Conservation (phyloP, 768 basidiomycete genomes). For the Paxillus rubicundulus region DNA sequence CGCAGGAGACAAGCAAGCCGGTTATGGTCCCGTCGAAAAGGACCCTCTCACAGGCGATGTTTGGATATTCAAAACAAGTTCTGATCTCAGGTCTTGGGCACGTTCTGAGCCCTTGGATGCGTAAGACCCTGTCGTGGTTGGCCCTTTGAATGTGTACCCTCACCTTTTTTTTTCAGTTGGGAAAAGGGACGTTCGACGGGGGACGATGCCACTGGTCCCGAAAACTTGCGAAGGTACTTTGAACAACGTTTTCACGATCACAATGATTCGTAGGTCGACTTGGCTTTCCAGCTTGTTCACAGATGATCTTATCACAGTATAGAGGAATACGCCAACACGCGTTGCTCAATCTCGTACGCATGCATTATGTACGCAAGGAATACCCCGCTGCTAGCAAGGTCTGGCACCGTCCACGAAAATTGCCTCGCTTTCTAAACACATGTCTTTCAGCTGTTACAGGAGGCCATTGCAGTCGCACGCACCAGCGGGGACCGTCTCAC, state of each 20-base stretch:
- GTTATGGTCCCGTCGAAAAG: constrained; percentile 49
- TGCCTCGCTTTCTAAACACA: constrained; percentile 1
- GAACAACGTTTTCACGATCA: constrained; percentile 82
- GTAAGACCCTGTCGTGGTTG: constrained; percentile 38
- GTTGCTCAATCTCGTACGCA: constrained; percentile 69
- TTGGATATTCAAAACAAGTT: constrained; percentile 57
- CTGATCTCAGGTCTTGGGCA: constrained; percentile 66
- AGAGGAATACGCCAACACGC: constrained; percentile 82
- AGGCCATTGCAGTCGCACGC: constrained; percentile 77
- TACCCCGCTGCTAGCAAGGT: constrained; percentile 68
- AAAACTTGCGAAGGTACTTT: constrained; percentile 75
- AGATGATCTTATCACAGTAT: constrained; percentile 4
- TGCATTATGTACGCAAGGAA: constrained; percentile 74
- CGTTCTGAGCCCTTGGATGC: constrained; percentile 55
- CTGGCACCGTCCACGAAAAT: constrained; percentile 5
- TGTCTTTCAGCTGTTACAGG: constrained; percentile 55
- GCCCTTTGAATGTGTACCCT: background rate
- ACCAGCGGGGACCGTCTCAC: constrained; percentile 68
- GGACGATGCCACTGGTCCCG: constrained; percentile 66
- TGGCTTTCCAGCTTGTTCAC: background rate
- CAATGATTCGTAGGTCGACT: constrained; percentile 68
- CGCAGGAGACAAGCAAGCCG: constrained; percentile 43
- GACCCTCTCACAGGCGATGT: constrained; percentile 50
- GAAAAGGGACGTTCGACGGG: constrained; percentile 62
- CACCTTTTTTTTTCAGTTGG: constrained; percentile 50